Base-by-base conservation (phyloP, 192 early-diverging fungal species). In the Pilaira anomala region DNA sequence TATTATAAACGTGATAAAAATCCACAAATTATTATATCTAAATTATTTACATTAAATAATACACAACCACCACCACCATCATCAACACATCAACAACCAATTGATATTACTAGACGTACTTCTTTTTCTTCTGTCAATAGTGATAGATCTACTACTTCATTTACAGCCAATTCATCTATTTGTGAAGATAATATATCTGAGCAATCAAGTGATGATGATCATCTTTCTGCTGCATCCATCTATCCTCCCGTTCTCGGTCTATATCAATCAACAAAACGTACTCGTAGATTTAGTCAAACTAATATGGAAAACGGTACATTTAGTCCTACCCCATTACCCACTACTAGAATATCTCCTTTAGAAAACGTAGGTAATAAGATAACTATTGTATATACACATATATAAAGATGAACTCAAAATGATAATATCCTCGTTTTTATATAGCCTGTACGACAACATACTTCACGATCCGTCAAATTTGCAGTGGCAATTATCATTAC, bases 261-360 rank as follows among this genome's bases (percentile, higher is more conserved):
- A 8, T 58, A 45, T 52, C 51, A 24, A 29, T 71, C 66, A 53
- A 62, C 63, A 12, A 68, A 76, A 30, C 63, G 82, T 46, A 61
- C 70, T 3, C 58, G 77, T 9, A 64, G 79, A n/a, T 78, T 75
- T 19, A 83, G 79, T 62, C 77, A 81, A 40, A 83, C 82, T 6
- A 81, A 77, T 55, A 74, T 83, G 73, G 82, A 83, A 57, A 79
- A 80, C 40, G 82, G 82, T 8, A 77, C 68, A 0, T 83, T 83
- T 51, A 78, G 80, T 41, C 79, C 79, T 39, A 83, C 76, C 14
- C 82, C 79, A 16, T 57, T 80, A 19, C 79, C 82, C 25, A 74
- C 68, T 19, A 58, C 78, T 7, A 67, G 75, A 24, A 65, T 74
- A 44, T 49, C 19, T 28, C 26, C 54, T 36, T 6, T 30, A 16